Percentiles rank a stretch among this genome's conserved stretches.
These are phyloP conservation scores for Trametes sanguinea DNA, from an alignment of 768 basidiomycete species.

Conservation along the genomic window DNA sequence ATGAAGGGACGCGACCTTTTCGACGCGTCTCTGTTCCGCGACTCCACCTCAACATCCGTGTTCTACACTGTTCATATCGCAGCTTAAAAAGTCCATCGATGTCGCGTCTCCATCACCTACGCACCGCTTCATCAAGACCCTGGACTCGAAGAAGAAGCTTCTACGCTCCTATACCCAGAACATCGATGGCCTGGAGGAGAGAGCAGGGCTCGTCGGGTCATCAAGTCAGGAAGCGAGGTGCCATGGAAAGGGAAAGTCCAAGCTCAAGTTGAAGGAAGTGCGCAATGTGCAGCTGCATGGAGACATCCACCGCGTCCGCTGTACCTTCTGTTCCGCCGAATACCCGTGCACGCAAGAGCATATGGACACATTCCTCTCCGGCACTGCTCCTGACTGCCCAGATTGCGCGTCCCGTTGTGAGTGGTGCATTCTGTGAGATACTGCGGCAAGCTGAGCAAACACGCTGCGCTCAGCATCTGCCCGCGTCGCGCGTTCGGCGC, in stretches of 20 bases:
- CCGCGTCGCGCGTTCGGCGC: constrained; percentile 80
- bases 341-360: constrained; percentile 69
- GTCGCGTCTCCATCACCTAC: constrained; percentile 80
- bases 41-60: constrained; percentile 79
- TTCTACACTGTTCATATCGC: constrained; percentile 96
- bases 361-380: constrained; percentile 63
- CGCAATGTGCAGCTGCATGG: constrained; percentile 94
- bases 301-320: constrained; percentile 89
- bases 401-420: constrained; percentile 81
- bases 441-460: background rate
- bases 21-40: constrained; percentile 88
- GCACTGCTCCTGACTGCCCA: constrained; percentile 81
- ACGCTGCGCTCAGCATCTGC: constrained; percentile 54
- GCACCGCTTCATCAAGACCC: constrained; percentile 83
- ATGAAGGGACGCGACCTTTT: constrained; percentile 95
- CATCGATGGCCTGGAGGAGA: constrained; percentile 91
- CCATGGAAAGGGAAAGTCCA: constrained; percentile 68
- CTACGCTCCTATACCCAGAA: constrained; percentile 96
- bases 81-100: constrained; percentile 83
- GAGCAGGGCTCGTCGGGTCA: constrained; percentile 71
- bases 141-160: constrained; percentile 83
- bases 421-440: constrained; percentile 35
- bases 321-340: constrained; percentile 80
- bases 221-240: constrained; percentile 53
- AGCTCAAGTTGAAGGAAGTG: constrained; percentile 68